These are phyloP conservation scores for Schizochytrium sp. DNA, from an alignment of 108 stramenopile species.

Conservation along the genomic window DNA sequence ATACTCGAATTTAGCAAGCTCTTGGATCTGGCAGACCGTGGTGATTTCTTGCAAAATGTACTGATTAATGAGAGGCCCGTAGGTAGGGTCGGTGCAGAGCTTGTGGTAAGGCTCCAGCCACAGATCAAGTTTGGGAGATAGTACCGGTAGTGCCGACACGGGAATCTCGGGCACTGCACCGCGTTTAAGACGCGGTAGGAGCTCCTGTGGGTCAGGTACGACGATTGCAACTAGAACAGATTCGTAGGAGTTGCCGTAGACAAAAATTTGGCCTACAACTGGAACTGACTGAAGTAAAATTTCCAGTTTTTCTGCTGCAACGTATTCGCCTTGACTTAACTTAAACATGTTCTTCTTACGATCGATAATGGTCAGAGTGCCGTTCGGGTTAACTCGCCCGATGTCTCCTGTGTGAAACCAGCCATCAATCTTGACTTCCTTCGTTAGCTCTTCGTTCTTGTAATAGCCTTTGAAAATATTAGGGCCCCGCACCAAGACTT, in stretches of 20 bases:
- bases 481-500: slow-evolving; percentile 80
- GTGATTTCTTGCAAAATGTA: slow-evolving; percentile 39
- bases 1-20: slow-evolving; percentile 30
- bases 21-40: slow-evolving; percentile 9
- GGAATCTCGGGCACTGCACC: slow-evolving; percentile 24
- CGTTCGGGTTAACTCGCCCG: slow-evolving; percentile 86
- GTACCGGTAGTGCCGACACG: background rate
- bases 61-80: slow-evolving; percentile 28
- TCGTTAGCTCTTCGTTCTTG: slow-evolving; percentile 85
- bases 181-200: slow-evolving; percentile 31
- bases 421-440: slow-evolving; percentile 83
- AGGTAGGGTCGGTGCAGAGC: slow-evolving; percentile 25
- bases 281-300: slow-evolving; percentile 81
- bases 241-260: slow-evolving; percentile 50
- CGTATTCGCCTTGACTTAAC: slow-evolving; percentile 92
- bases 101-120: slow-evolving; percentile 33
- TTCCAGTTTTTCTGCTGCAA: slow-evolving; percentile 89
- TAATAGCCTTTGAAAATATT: slow-evolving; percentile 85
- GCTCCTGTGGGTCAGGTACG: slow-evolving; percentile 50
- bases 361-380: slow-evolving; percentile 85
- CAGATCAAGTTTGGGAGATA: slow-evolving; percentile 16
- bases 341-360: slow-evolving; percentile 94
- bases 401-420: slow-evolving; percentile 90
- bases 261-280: slow-evolving; percentile 75
- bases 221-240: slow-evolving; percentile 46